phyloP scores from a whole-genome alignment of 495 filamentous ascomycete genomes.

The Cetradonia linearis region DNA sequence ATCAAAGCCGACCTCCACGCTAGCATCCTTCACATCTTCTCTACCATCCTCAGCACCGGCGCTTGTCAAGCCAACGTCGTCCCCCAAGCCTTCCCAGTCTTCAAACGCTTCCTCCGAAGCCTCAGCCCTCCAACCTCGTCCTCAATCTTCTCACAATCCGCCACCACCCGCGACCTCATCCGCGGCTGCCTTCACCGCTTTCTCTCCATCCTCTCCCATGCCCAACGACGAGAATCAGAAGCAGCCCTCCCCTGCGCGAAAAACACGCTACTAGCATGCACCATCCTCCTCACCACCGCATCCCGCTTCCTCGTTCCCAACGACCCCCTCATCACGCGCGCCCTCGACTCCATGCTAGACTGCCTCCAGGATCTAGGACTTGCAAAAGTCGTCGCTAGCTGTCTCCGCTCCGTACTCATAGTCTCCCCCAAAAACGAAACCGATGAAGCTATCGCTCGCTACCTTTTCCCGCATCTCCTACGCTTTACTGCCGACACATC shows the following conservation, averaged over 20 bases:
- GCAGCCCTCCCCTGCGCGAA: slow-evolving; percentile 78
- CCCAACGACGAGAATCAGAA: slow-evolving; percentile 75
- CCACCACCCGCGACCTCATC: slow-evolving; percentile 33
- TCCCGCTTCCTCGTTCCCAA: slow-evolving; percentile 58
- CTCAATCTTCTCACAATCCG: slow-evolving; percentile 24
- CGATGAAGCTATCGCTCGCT: slow-evolving; percentile 61
- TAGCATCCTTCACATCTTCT: slow-evolving; percentile 93
- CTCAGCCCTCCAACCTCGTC: slow-evolving; percentile 33
- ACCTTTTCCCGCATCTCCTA: slow-evolving; percentile 67
- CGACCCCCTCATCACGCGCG: slow-evolving; percentile 58
- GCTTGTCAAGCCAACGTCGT: slow-evolving; percentile 80
- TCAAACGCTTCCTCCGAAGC: slow-evolving; percentile 77
- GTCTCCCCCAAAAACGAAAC: slow-evolving; percentile 51
- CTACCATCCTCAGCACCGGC: slow-evolving; percentile 78
- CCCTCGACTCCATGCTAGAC: slow-evolving; percentile 69
- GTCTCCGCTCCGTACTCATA: slow-evolving; percentile 72
- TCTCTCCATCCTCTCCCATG: slow-evolving; percentile 66
- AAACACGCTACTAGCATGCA: slow-evolving; percentile 78
- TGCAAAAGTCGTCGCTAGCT: slow-evolving; percentile 79
- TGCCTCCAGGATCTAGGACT: slow-evolving; percentile 70
- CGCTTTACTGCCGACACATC: slow-evolving; percentile 52
- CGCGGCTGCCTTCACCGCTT: slow-evolving; percentile 70
- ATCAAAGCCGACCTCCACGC: slow-evolving; percentile 96
- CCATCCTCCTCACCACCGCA: slow-evolving; percentile 77
- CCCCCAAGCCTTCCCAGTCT: slow-evolving; percentile 80